phyloP scores from a whole-genome alignment of 2,329 filamentous ascomycete genomes.

The Claviceps humidiphila region DNA sequence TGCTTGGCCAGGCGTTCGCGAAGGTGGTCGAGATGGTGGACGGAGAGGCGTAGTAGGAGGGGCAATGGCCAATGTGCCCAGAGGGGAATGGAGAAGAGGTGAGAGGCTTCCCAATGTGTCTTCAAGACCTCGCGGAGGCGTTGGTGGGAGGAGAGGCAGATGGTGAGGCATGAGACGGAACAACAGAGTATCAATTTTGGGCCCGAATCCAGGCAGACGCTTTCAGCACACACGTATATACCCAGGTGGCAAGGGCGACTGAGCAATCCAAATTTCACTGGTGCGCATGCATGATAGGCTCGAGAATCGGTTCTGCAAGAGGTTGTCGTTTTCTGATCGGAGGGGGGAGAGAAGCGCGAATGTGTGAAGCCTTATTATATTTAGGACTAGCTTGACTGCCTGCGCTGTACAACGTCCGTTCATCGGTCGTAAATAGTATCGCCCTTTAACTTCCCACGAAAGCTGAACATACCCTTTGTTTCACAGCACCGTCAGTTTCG shows the following conservation, averaged over 20 bases:
- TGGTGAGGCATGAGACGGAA: conserved; percentile 11
- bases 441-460: conserved; percentile 78
- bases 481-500: conserved; percentile 10
- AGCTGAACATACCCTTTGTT: conserved; percentile 65
- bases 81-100: conserved; percentile 54
- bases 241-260: conserved; percentile 2
- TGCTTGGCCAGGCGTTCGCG: conserved; percentile 22
- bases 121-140: conserved; percentile 15
- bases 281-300: not conserved
- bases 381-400: conserved; percentile 17
- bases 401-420: conserved; percentile 8
- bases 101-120: conserved; percentile 45
- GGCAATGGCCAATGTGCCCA: conserved; percentile 24
- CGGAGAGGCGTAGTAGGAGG: conserved; percentile 25
- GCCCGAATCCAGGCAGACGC: too few relatives aligned
- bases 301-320: not conserved
- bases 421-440: conserved; percentile 75
- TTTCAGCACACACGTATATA: conserved; percentile 16
- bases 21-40: conserved; percentile 21
- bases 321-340: conserved; percentile 6
- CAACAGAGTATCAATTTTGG: not conserved
- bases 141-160: conserved; percentile 13
- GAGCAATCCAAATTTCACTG: not conserved
- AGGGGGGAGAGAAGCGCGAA: not conserved
- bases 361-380: conserved; percentile 23